Evolutionary conservation across 805 yeast species (phyloP), one percentile per base, ranked within the genome.

Genomic region (Candida verbasci): DNA sequence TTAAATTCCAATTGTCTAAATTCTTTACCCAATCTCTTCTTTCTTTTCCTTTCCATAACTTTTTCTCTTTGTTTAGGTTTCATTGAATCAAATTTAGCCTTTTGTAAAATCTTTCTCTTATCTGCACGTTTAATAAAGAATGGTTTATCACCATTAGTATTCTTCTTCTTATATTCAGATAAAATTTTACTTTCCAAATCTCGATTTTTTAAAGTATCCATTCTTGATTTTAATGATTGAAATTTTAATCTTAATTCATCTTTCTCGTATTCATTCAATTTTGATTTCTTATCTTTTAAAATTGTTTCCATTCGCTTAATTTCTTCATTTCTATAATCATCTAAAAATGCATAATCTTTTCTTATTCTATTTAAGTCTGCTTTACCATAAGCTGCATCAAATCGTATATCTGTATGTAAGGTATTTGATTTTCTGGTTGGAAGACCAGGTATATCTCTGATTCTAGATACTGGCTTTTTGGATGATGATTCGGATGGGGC

Each of bases 381-480:
- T 48, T 78, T 82, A 39, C 97, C 97, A 44, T 78, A 78, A 0
- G 96, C 88, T 3, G 91, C 74, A 58, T 93, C 96, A 56, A 93
- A 93, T 47, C 98, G 71, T 23, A 94, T 82, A 62, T 93, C 98
- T 33, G 76, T 72, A 54, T 83, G 81, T 20, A 82, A 59, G 11
- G 65, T 66, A 34, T 57, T 49, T 38, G 60, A 54, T 45, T 57
- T 66, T 17, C 64, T 61, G 17, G 58, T 50, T 33, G 66, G 68
- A 31, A 83, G 53, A 0, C 91, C 93, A 2, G 85, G 91, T 9
- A 89, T 80, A 29, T 80, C 78, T 45, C 97, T 71, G 24, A 86
- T 67, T 44, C 70, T 68, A 0, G 86, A 65, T 0, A 83, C 94
- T 12, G 80, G 82, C 45, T 63, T 73, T 56, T 83, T 87, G 0